Conservation (phyloP, 768 basidiomycete genomes). For the Boletus patriciae region DNA sequence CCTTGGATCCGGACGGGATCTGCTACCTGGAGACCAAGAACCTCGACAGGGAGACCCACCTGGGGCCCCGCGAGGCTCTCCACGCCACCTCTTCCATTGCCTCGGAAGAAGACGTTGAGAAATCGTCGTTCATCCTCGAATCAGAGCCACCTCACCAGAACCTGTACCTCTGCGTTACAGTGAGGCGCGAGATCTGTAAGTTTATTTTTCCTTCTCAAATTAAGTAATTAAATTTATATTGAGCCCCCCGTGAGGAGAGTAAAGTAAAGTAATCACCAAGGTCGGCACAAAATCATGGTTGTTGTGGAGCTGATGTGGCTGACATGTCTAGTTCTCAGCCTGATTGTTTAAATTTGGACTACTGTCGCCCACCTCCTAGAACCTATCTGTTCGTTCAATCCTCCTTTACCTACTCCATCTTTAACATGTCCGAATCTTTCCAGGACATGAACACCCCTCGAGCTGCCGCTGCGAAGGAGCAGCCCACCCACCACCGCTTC, state of each 20-base stretch:
- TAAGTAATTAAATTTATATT: no score
- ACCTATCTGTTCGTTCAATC: neutral
- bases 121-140: conserved; percentile 83
- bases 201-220: no score
- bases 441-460: neutral
- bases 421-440: neutral
- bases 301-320: neutral
- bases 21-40: conserved; percentile 99
- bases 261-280: neutral
- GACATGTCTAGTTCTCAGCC: neutral
- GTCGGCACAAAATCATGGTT: neutral
- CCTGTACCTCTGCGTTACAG: conserved; percentile 80
- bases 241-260: neutral
- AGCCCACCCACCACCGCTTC: neutral
- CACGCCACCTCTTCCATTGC: no score
- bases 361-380: neutral
- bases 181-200: conserved; percentile 19
- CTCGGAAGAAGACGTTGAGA: conserved; percentile 89
- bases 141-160: conserved; percentile 94
- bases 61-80: conserved; percentile 81
- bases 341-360: neutral
- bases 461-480: neutral
- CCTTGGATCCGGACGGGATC: conserved; percentile 86
- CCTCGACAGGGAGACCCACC: conserved; percentile 94
- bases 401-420: neutral